Evolutionary conservation across 177 flowering plant species (phyloP), one percentile per base, ranked within the genome.

Genomic region (Vitis hybrid): DNA sequence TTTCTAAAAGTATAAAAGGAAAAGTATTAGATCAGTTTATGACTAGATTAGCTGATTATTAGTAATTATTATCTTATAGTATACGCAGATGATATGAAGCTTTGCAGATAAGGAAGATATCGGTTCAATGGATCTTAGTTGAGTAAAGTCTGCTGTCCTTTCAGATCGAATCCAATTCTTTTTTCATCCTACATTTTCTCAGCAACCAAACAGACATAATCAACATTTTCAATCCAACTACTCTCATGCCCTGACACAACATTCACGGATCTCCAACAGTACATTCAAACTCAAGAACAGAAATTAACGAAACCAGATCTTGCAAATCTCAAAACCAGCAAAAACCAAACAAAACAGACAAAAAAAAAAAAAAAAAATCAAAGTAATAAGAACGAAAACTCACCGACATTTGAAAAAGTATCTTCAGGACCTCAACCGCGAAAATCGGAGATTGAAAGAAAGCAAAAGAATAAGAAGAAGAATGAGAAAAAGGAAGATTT

Each of bases 351-450:
- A 56, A 39, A 7, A 67, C 10, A 19, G n/a, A 67, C 18, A 67
- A 34, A 9, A 0, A 58, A 45, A 67, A 34, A 8, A 0, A 9
- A 18, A 39, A 9, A 56, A 26, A 26, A 54, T 26, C 29, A 2
- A 26, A 26, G 29, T 26, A 26, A 26, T 26, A 26, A 26, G 29
- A 26, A 39, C 45, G 50, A 51, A 61, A 48, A 22, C 73, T 64
- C 63, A 71, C 73, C 73, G 73, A 64, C 73, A 71, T 71, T 56
- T 22, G 10, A 9, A 14, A n/a, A 59, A 39, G 45, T 39, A 39
- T 39, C 45, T 39, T 5, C 45, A 39, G 45, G 45, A 39, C 45
- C 3, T 29, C 56, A 14, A 59, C 15, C 2, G 20, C 13, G 50
- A 50, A 34, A 2, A 39, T n/a, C 26, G n/a, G 49, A 55, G 34